These are phyloP conservation scores for Pythium aphanidermatum DNA, from an alignment of 352 stramenopile genomes.

Conservation along the genomic window DNA sequence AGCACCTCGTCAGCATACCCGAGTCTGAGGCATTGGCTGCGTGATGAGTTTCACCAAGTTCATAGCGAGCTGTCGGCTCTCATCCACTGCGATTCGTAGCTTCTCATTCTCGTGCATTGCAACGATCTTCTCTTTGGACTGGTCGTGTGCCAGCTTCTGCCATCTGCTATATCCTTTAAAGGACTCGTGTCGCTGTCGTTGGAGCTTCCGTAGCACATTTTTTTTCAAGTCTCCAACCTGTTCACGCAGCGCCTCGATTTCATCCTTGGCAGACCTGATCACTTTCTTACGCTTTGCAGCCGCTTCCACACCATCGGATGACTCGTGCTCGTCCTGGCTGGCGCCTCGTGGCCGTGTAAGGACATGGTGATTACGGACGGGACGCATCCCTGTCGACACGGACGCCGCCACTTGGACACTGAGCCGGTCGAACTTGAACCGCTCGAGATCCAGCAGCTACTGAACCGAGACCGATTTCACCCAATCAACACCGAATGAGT, in stretches of 20 bases:
- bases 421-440: too few species aligned
- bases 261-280: not conserved
- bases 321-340: not conserved
- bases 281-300: too few species aligned
- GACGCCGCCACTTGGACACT: too few species aligned
- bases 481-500: too few species aligned
- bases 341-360: not conserved
- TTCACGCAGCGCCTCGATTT: slow-evolving; percentile 8
- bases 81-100: slow-evolving; percentile 5
- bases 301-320: not conserved
- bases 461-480: too few species aligned
- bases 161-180: slow-evolving; percentile 22
- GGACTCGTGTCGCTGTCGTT: slow-evolving; percentile 1
- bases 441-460: too few species aligned
- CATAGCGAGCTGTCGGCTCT: slow-evolving; percentile 4
- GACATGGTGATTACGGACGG: too few species aligned
- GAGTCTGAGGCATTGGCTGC: not conserved
- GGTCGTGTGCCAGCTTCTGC: slow-evolving; percentile 9
- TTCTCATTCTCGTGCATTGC: slow-evolving; percentile 14
- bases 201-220: not conserved
- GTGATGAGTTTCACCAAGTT: not conserved
- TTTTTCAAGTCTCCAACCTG: not conserved
- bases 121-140: not conserved
- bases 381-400: too few species aligned
- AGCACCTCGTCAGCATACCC: slow-evolving; percentile 1